Conservation (phyloP, 371 early-diverging fungal species). For the Cokeromyces recurvatus region DNA sequence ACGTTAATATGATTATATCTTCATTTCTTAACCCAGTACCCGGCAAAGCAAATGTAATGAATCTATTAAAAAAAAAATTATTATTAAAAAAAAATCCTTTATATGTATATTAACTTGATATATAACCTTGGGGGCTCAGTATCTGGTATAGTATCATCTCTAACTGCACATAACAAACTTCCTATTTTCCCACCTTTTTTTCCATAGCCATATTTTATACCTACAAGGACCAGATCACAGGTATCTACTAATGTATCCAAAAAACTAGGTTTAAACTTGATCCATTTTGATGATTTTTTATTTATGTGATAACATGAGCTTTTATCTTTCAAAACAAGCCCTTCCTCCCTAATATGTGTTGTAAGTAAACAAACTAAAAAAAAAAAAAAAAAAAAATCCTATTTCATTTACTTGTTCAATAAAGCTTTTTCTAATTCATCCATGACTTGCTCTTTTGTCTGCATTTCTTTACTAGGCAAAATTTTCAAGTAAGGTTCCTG, state of each 20-base stretch:
- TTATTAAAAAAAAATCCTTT: neutral
- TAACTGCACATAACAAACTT: slow-evolving; percentile 65
- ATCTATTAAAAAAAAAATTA: slow-evolving; percentile 31
- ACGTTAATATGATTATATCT: slow-evolving; percentile 46
- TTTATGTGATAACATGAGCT: slow-evolving; percentile 47
- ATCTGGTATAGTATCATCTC: slow-evolving; percentile 44
- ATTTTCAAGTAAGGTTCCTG: slow-evolving; percentile 47
- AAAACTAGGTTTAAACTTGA: slow-evolving; percentile 78
- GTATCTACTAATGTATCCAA: slow-evolving; percentile 63
- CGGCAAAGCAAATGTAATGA: slow-evolving; percentile 61
- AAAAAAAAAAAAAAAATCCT: no score
- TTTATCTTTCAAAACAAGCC: slow-evolving; percentile 69
- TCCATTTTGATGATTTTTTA: slow-evolving; percentile 53
- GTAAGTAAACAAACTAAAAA: neutral
- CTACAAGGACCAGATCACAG: slow-evolving; percentile 70
- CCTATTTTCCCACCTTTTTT: slow-evolving; percentile 55
- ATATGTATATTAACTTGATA: no score
- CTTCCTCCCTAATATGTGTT: slow-evolving; percentile 42
- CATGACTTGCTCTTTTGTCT: slow-evolving; percentile 54
- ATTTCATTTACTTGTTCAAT: neutral
- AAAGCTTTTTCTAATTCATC: slow-evolving; percentile 45
- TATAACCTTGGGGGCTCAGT: slow-evolving; percentile 23
- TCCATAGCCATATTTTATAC: slow-evolving; percentile 61
- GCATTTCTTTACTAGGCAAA: slow-evolving; percentile 44
- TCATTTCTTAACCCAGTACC: slow-evolving; percentile 66